phyloP scores from a whole-genome alignment of 768 basidiomycete genomes.

The Symmetrospora coprosmae region DNA sequence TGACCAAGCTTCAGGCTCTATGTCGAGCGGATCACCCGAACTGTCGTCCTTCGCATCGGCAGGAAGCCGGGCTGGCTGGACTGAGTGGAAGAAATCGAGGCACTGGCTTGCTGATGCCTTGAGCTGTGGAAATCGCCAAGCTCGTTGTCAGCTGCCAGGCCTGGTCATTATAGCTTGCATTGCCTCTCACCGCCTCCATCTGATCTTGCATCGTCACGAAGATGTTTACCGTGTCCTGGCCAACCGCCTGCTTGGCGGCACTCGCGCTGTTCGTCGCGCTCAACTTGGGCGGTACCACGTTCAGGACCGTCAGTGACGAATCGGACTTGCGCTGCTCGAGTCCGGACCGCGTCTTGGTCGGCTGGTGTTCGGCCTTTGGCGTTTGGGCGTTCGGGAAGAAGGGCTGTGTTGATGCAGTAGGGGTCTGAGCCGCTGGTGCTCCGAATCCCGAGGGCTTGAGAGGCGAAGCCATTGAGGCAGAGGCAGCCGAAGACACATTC shows the following conservation, averaged over 20 bases:
- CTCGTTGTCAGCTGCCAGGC: background rate
- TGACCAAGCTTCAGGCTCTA: background rate
- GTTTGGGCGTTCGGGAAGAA: no score
- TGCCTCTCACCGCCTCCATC: background rate
- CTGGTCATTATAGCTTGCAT: no score
- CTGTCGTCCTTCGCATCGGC: no score
- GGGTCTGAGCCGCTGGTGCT: no score
- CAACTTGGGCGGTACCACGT: slow-evolving; percentile 16
- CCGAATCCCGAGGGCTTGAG: background rate
- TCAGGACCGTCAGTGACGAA: no score
- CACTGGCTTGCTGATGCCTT: background rate
- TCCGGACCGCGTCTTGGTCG: no score
- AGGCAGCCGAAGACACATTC: background rate
- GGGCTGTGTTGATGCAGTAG: no score
- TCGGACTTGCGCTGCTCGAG: no score
- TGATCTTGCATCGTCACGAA: slow-evolving; percentile 16
- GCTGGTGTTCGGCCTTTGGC: no score
- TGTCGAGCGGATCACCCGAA: background rate
- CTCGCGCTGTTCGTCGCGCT: no score
- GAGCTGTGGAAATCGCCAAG: background rate
- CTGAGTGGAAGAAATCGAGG: slow-evolving; percentile 11
- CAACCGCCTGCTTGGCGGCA: background rate
- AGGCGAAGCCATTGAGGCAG: background rate
- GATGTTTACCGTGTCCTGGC: background rate
- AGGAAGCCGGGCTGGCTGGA: slow-evolving; percentile 10